Evolutionary conservation across 148 eudicot species (phyloP).

Genomic region (Silene conica): DNA sequence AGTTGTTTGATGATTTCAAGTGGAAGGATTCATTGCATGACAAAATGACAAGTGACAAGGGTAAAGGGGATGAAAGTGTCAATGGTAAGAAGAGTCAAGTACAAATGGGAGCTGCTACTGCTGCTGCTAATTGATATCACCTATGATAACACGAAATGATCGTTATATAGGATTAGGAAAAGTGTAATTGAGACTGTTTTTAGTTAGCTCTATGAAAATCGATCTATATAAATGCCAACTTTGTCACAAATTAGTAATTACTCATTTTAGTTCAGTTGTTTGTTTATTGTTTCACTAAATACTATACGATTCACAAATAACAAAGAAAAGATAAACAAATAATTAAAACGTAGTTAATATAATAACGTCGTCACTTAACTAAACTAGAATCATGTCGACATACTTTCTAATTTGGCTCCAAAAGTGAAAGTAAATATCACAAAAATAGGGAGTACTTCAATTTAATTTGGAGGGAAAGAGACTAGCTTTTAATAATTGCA

Average conservation of each 20-base stretch:
- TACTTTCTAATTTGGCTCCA: background rate
- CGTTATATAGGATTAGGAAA: constrained; percentile 10
- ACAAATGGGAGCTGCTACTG: constrained; percentile 17
- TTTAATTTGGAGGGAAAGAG: too few relatives aligned
- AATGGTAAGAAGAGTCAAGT: constrained; percentile 17
- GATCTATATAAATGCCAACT: background rate
- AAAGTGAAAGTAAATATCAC: background rate
- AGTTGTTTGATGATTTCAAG: constrained; percentile 47
- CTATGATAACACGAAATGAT: constrained; percentile 11
- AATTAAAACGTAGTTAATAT: too few relatives aligned
- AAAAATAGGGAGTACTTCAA: background rate
- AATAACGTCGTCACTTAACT: too few relatives aligned
- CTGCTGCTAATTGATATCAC: background rate
- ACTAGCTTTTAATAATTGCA: too few relatives aligned
- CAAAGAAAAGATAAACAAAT: too few relatives aligned
- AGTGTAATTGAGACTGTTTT: background rate
- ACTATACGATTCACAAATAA: too few relatives aligned
- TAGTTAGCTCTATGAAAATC: background rate
- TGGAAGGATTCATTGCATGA: constrained; percentile 37
- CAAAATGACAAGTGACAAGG: constrained; percentile 7
- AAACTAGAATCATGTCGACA: background rate
- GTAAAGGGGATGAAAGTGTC: background rate
- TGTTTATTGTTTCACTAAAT: too few relatives aligned
- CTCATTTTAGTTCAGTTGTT: too few relatives aligned
- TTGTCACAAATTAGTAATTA: too few relatives aligned